Base-by-base conservation (phyloP, 2,329 filamentous ascomycete species). In the Penicillium aurantiogriseum region DNA sequence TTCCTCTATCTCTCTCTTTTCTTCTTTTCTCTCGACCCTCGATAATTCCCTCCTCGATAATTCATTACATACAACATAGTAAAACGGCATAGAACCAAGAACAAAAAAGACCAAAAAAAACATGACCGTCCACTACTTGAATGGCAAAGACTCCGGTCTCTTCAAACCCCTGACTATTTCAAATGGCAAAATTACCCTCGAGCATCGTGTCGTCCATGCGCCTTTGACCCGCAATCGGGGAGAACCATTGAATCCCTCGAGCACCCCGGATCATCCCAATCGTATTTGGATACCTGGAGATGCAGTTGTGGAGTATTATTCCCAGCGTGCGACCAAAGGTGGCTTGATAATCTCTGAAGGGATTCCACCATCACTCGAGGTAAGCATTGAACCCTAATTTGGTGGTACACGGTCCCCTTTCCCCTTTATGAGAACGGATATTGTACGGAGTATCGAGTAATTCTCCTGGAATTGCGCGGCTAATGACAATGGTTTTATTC, bases 151-250 rank as follows among this genome's bases (percentile, higher is more conserved):
- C 61, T 75, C 71, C 61, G 76, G 60, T 64, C 74, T 80, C 38
- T 82, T 80, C 62, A 67, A 71, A 53, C 77, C 79, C 6, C 63
- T 81, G 54, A 64, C 71, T 31, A 73, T 81, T 47, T 74, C 78
- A 58, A 78, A 79, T 68, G 77, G 82, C 58, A 77, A 77, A 43
- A 74, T 80, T 43, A 69, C 69, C 10, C 77, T 86, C 33, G 73
- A 77, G 48, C 81, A 85, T 63, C 79, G 83, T 51, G 70, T 85
- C 25, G 73, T 82, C 44, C 67, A 80, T 62, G 79, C 81, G 1
- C 80, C 84, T 2, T 68, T 85, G 54, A 85, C 83, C 5, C 78
- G 83, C 19, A 81, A 80, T 63, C 77, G 83, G 27, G 80, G 80
- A 19, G 78, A 77, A 6, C 80, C 81, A 4, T 51, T 77, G 38